Base-by-base conservation (phyloP, 73 alveolate species). In the Halteria grandinella region DNA sequence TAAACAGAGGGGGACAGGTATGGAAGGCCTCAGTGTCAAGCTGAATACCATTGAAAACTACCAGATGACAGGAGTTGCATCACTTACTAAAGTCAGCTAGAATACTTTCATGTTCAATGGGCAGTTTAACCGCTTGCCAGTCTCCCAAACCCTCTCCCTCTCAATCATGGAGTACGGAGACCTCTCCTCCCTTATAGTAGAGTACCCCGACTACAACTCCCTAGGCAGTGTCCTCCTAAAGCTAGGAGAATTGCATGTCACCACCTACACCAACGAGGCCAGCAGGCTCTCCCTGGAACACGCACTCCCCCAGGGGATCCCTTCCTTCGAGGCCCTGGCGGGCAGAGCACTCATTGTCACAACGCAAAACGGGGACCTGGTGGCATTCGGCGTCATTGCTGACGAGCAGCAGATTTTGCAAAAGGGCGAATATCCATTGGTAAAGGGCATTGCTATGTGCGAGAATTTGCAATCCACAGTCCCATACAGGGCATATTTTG, bases 161-260 rank as follows among this genome's bases (percentile, higher is more conserved):
- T 10, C 43, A 28, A 21, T 66, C 6, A 66, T 66, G 80, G 58
- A 66, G 25, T 66, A 44, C 32, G 80, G 80, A 7, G 80, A 66
- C 43, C 23, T 66, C 27, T 45, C 69, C 25, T 66, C 80, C 47
- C 21, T 66, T 1, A 55, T 52, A 7, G 66, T 66, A 34, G 80
- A 66, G 28, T 66, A 66, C 36, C 80, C 80, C 6, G 69, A 66
- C 25, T 66, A 44, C 47, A 66, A 66, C 53, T 14, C 49, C 10
- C 47, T 66, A 47, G 80, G 80, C 4, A 1, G 7, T 3, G n/a
- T 39, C 28, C 20, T 66, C 3, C 15, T 45, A 3, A 5, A 48
- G 1, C 53, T 44, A 29, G 10, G 6, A 5, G 47, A 43, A 44
- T 24, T 17, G 15, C 15, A 5, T 8, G 47, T 25, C 34, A 7